These are phyloP conservation scores for Paxillus rubicundulus DNA, from an alignment of 768 basidiomycete genomes.

Conservation along the genomic window DNA sequence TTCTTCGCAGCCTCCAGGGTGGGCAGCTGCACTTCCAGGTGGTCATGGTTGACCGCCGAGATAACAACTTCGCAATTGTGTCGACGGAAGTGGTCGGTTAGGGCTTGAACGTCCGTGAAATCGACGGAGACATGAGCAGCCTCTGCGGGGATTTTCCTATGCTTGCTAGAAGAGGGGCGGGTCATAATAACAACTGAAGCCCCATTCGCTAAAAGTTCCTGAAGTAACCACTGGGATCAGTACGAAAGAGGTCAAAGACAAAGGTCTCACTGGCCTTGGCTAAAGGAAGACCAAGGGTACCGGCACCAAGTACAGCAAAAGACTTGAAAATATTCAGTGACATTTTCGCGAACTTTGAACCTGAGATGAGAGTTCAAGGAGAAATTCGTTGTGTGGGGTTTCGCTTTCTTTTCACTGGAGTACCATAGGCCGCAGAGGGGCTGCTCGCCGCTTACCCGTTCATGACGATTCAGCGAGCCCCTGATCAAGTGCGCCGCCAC, in stretches of 20 bases:
- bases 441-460: not conserved
- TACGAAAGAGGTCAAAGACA: not conserved
- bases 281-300: constrained; percentile 15
- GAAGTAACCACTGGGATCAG: not conserved
- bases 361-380: no score
- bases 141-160: constrained; percentile 9
- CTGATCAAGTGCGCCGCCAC: constrained; percentile 3
- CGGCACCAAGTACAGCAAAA: constrained; percentile 20
- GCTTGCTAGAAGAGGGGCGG: constrained; percentile 7
- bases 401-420: not conserved
- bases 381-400: no score
- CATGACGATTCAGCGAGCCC: not conserved
- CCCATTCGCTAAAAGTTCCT: constrained; percentile 11
- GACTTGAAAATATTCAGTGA: constrained; percentile 13
- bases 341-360: constrained; percentile 1
- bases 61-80: constrained; percentile 27
- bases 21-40: constrained; percentile 18
- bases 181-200: constrained; percentile 15
- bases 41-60: constrained; percentile 21
- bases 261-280: constrained; percentile 1
- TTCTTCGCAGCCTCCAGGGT: constrained; percentile 30
- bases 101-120: constrained; percentile 7
- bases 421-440: constrained; percentile 2
- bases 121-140: constrained; percentile 10
- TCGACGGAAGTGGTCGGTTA: constrained; percentile 11